Conservation (phyloP, 2,329 filamentous ascomycete genomes). For the Tolypocladium ovalisporum region DNA sequence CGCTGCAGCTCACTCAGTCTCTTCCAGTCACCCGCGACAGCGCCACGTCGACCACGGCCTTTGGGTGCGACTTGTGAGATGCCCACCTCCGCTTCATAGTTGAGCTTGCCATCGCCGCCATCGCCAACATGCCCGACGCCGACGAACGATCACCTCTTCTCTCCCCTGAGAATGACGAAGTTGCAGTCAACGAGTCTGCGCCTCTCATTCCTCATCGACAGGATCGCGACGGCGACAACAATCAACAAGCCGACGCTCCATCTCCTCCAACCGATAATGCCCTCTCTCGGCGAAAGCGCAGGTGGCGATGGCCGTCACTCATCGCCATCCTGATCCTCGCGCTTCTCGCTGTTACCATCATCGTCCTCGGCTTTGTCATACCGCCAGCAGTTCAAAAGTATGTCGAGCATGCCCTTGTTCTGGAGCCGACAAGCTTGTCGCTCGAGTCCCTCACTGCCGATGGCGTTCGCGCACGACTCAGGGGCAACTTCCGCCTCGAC, state of each 20-base stretch:
- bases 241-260: constrained; percentile 18
- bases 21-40: neutral
- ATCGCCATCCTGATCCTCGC: constrained; percentile 61
- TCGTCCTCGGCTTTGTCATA: constrained; percentile 69
- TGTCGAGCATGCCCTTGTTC: constrained; percentile 67
- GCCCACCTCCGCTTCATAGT: neutral
- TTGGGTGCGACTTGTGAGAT: neutral
- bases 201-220: constrained; percentile 32
- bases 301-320: constrained; percentile 60
- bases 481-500: constrained; percentile 75
- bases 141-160: constrained; percentile 38
- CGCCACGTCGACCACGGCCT: neutral
- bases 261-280: constrained; percentile 14
- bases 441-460: constrained; percentile 73
- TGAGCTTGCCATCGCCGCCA: constrained; percentile 11
- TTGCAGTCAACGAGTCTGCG: constrained; percentile 32
- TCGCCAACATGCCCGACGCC: constrained; percentile 29
- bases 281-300: constrained; percentile 8
- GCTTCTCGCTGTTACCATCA: constrained; percentile 52
- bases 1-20: neutral
- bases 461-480: constrained; percentile 69
- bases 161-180: constrained; percentile 18
- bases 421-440: constrained; percentile 74
- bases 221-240: constrained; percentile 17
- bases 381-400: constrained; percentile 78